Base-by-base conservation (phyloP, 2,329 filamentous ascomycete species). In the Xylaria sp. region DNA sequence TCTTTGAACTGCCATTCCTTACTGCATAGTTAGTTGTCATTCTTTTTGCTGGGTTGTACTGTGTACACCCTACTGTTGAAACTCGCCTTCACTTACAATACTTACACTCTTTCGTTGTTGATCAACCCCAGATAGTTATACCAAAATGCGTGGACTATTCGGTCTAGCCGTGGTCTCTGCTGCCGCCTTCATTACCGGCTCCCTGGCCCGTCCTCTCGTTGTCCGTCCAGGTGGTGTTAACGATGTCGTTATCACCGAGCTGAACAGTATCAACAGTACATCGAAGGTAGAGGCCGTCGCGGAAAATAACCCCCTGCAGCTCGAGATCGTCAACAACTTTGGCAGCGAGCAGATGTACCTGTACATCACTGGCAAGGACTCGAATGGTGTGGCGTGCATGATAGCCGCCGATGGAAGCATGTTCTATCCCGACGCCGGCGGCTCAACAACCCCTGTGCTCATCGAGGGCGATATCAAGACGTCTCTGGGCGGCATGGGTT, bases 351-450 rank as follows among this genome's bases (percentile, higher is more conserved):
- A 68, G 40, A 69, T 80, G 60, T 77, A 78, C 55, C 76, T 75
- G n/a, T 82, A 81, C 60, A 71, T 82, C 33, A 77, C 76, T 11
- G 80, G 79, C 21, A 64, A 74, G 15, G 78, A 81, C 63, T 58
- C 62, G 8, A 73, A 71, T 54, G 72, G 73, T 4, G 68, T 72
- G 33, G 70, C 78, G 7, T 77, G 81, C 42, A 74, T 82, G 68
- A 71, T 82, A n/a, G 70, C 71, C 23, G 56, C 74, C 1, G 72
- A 78, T 42, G 78, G 79, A 28, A 66, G 69, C 12, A 81, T 76
- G 71, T 79, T 74, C 61, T 78, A 79, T 63, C 79, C 79, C 9
- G 68, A 77, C 53, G 71, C 76, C 19, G 69, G 67, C 33, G 70
- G 72, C 12, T 72, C 73, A 25, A 60, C 54, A 9, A 63, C 63